Conservation (phyloP, 768 basidiomycete genomes). For the Cubamyces lactineus region DNA sequence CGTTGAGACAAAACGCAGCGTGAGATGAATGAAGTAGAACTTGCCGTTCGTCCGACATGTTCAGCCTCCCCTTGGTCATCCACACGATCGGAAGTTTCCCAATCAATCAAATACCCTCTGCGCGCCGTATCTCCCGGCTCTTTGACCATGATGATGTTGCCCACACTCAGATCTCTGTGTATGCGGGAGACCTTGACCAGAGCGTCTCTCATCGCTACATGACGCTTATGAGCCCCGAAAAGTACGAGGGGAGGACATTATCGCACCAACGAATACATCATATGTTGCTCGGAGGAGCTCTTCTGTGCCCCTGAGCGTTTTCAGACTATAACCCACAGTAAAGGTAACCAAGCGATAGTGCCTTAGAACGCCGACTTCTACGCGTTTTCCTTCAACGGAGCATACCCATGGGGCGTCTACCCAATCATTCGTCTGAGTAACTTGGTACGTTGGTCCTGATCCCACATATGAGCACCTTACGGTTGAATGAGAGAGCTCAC, state of each 20-base stretch:
- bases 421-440: not conserved
- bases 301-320: constrained; percentile 3
- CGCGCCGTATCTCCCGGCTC: not conserved
- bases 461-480: too few relatives aligned
- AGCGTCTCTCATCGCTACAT: constrained; percentile 14
- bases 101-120: constrained; percentile 13
- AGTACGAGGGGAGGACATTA: not conserved
- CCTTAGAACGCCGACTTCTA: not conserved
- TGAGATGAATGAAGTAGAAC: too few relatives aligned
- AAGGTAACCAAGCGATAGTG: not conserved
- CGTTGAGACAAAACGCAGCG: too few relatives aligned
- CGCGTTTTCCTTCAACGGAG: not conserved
- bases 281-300: constrained; percentile 1
- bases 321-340: not conserved
- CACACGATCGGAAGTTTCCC: constrained; percentile 4
- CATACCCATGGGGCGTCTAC: not conserved
- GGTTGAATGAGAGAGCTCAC: too few relatives aligned
- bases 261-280: not conserved
- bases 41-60: not conserved
- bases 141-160: constrained; percentile 12
- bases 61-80: not conserved
- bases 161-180: constrained; percentile 10
- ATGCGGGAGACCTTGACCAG: constrained; percentile 3
- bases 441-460: not conserved
- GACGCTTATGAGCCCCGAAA: not conserved